phyloP scores from a whole-genome alignment of 495 filamentous ascomycete species.

The Massariosphaeria phaeospora region DNA sequence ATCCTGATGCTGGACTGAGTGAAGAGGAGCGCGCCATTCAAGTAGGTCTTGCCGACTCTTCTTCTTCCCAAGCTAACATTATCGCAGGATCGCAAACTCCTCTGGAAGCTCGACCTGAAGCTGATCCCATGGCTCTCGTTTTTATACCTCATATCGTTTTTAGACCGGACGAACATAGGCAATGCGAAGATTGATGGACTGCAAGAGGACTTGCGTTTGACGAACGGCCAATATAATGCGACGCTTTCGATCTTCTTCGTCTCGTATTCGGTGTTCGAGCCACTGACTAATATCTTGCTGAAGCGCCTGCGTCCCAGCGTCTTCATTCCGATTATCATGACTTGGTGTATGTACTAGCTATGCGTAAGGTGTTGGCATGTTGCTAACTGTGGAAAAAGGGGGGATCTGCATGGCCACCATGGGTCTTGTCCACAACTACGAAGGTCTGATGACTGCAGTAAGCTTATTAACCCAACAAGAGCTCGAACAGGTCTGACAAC shows the following conservation, averaged over 20 bases:
- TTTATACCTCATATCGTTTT: slow-evolving; percentile 78
- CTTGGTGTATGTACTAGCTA: slow-evolving; percentile 40
- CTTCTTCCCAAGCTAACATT: neutral
- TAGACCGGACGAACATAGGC: slow-evolving; percentile 64
- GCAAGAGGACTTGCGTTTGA: slow-evolving; percentile 58
- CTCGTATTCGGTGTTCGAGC: slow-evolving; percentile 83
- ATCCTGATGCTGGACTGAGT: slow-evolving; percentile 65
- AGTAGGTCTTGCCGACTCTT: slow-evolving; percentile 45
- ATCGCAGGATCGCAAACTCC: slow-evolving; percentile 41
- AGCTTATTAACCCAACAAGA: neutral
- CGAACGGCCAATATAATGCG: slow-evolving; percentile 66
- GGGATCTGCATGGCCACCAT: slow-evolving; percentile 78
- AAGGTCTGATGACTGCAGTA: slow-evolving; percentile 68
- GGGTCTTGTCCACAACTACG: slow-evolving; percentile 74
- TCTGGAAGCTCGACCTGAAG: slow-evolving; percentile 65
- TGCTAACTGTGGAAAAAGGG: slow-evolving; percentile 19
- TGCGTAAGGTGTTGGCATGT: neutral
- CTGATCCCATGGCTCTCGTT: slow-evolving; percentile 81
- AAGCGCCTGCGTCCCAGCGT: slow-evolving; percentile 51
- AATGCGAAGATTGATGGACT: slow-evolving; percentile 83
- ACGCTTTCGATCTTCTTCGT: slow-evolving; percentile 86
- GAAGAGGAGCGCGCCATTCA: slow-evolving; percentile 62
- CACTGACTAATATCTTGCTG: slow-evolving; percentile 80
- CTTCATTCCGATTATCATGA: slow-evolving; percentile 53
- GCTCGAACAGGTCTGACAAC: neutral